These are phyloP conservation scores for Ustilago cynodontis DNA, from an alignment of 1,284 basidiomycete species.

Conservation along the genomic window DNA sequence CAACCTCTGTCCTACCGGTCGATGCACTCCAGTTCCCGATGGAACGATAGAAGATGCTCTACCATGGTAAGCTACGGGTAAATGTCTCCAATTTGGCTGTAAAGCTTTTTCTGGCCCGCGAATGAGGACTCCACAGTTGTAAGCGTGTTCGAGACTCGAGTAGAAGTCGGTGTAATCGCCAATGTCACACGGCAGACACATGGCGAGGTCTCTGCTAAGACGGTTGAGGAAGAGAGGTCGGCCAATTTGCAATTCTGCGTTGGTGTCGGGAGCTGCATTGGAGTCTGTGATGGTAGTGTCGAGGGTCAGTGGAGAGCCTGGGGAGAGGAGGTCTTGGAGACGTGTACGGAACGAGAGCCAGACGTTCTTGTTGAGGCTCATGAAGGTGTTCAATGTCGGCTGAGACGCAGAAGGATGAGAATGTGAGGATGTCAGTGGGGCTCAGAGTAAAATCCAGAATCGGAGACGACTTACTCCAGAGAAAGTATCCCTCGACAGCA, in stretches of 20 bases:
- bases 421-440: not conserved
- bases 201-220: slow-evolving; percentile 1
- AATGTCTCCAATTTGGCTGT: slow-evolving; percentile 36
- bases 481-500: not conserved
- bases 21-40: slow-evolving; percentile 35
- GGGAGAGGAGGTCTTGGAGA: slow-evolving; percentile 36
- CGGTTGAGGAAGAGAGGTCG: slow-evolving; percentile 8
- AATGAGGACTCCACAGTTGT: slow-evolving; percentile 37
- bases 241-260: not conserved
- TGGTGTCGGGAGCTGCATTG: not conserved
- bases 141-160: slow-evolving; percentile 50
- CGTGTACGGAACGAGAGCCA: slow-evolving; percentile 29
- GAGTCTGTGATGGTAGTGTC: not conserved
- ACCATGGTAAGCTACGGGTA: slow-evolving; percentile 60
- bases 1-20: slow-evolving; percentile 48
- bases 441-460: not conserved
- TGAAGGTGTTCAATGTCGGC: slow-evolving; percentile 44
- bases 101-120: slow-evolving; percentile 22
- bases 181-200: slow-evolving; percentile 46
- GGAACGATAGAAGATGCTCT: slow-evolving; percentile 41
- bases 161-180: slow-evolving; percentile 61
- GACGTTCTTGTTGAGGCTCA: slow-evolving; percentile 9
- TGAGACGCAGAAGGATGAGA: not conserved
- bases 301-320: not conserved
- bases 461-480: not conserved